Evolutionary conservation across 805 yeast genomes (phyloP).

Genomic region (Kluyveromyces nonfermentans): DNA sequence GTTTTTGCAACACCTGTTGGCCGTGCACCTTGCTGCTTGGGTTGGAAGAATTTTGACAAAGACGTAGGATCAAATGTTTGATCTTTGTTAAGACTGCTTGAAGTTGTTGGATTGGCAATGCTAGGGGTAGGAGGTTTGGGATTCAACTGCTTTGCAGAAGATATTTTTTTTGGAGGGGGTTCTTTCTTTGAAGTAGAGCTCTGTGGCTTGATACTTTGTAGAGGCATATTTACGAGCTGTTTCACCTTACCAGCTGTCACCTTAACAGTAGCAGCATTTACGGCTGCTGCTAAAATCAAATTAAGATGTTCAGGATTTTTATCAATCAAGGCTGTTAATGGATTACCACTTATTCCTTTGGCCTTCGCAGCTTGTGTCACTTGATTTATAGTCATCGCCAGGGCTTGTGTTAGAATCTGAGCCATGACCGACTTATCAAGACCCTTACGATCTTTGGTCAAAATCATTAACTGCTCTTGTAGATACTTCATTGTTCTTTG

Average conservation of each 20-base stretch:
- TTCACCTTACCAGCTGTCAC: constrained; percentile 47
- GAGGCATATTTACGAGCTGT: constrained; percentile 29
- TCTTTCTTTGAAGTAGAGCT: constrained; percentile 1
- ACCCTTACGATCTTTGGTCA: constrained; percentile 70
- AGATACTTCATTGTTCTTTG: constrained; percentile 63
- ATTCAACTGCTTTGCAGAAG: background rate
- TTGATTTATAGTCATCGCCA: constrained; percentile 88
- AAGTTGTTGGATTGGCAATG: background rate
- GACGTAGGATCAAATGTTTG: constrained; percentile 29
- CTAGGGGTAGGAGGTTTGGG: constrained; percentile 7
- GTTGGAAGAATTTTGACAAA: constrained; percentile 29
- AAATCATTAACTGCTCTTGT: constrained; percentile 75
- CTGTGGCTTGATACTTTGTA: constrained; percentile 10
- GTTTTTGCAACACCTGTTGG: constrained; percentile 4
- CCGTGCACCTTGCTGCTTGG: constrained; percentile 17
- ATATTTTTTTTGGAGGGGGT: background rate
- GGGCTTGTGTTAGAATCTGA: constrained; percentile 75
- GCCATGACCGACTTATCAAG: constrained; percentile 77
- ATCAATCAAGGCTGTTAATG: constrained; percentile 67
- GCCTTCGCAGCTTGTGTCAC: constrained; percentile 81
- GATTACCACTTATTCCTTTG: constrained; percentile 72
- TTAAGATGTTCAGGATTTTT: constrained; percentile 75
- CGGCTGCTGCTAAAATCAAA: constrained; percentile 68
- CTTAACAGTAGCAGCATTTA: constrained; percentile 64
- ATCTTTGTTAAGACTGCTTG: constrained; percentile 1